These are phyloP conservation scores for Cyclostephanos invisitatus DNA, from an alignment of 108 stramenopile species.

Conservation along the genomic window DNA sequence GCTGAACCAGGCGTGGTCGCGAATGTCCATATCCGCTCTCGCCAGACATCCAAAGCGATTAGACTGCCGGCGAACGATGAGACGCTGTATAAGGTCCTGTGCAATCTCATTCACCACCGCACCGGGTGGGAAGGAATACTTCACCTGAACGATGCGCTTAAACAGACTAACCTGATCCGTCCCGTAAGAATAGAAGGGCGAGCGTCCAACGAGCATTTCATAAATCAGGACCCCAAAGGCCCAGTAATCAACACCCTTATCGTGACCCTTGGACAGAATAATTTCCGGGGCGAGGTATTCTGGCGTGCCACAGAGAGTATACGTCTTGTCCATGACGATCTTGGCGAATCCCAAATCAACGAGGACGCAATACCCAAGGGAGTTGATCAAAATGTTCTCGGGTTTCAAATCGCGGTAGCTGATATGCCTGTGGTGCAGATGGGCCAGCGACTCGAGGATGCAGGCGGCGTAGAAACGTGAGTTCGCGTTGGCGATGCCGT, in stretches of 20 bases:
- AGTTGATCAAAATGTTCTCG: constrained; percentile 91
- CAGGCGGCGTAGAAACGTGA: constrained; percentile 89
- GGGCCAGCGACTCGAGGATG: constrained; percentile 68
- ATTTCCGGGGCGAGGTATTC: constrained; percentile 99
- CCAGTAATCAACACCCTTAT: constrained; percentile 99
- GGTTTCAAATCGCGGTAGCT: constrained; percentile 88
- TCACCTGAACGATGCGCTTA: constrained; percentile 95
- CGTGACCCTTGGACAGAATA: constrained; percentile 97
- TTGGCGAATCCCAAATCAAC: constrained; percentile 99
- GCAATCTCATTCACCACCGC: constrained; percentile 86
- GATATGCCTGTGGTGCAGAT: constrained; percentile 73
- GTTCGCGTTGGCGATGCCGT: constrained; percentile 89
- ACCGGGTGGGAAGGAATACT: constrained; percentile 87
- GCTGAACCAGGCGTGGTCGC: constrained; percentile 94
- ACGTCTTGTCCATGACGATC: constrained; percentile 95
- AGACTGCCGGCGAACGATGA: constrained; percentile 89
- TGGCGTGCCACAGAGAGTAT: constrained; percentile 97
- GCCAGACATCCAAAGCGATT: constrained; percentile 90
- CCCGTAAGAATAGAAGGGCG: constrained; percentile 94
- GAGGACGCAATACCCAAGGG: constrained; percentile 93
- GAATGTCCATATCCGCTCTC: constrained; percentile 90
- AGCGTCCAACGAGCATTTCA: constrained; percentile 97
- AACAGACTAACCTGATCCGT: constrained; percentile 95
- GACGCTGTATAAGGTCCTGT: constrained; percentile 86
- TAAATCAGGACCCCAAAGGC: constrained; percentile 97